Percentiles rank a stretch among this genome's conserved stretches.
Conservation (phyloP, 441 rosid species). For the Hura crepitans region DNA sequence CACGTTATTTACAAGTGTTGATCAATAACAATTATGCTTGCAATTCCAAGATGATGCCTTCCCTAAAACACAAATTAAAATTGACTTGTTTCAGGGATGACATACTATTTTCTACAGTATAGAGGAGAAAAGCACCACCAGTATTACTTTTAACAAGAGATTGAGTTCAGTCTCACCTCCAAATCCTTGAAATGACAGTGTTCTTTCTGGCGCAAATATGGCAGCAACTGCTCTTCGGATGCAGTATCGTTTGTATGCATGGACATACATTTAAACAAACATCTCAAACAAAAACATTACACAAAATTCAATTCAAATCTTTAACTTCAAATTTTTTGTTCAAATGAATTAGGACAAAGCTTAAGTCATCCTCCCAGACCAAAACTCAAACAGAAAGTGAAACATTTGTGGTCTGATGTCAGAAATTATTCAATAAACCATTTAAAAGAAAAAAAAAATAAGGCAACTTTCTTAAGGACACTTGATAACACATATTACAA, state of each 20-base stretch:
- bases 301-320: not conserved
- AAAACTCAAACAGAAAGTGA: not conserved
- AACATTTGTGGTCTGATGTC: not conserved
- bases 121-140: not conserved
- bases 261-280: not conserved
- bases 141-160: not conserved
- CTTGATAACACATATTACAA: not conserved
- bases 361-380: not conserved
- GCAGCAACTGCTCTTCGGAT: not conserved
- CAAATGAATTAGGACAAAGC: not conserved
- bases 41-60: not conserved
- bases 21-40: not conserved
- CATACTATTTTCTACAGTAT: not conserved
- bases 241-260: not conserved
- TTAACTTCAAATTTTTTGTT: not conserved
- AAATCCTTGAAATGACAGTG: conserved; percentile 6
- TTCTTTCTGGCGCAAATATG: not conserved
- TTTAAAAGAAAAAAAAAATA: not conserved
- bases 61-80: not conserved
- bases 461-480: not conserved
- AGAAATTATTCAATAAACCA: not conserved
- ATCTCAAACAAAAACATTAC: not conserved
- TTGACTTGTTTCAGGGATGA: not conserved
- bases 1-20: not conserved
- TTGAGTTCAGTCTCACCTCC: conserved; percentile 6